Evolutionary conservation across 1,139 yeast species (phyloP).

Genomic region (Yamadazyma sp.): DNA sequence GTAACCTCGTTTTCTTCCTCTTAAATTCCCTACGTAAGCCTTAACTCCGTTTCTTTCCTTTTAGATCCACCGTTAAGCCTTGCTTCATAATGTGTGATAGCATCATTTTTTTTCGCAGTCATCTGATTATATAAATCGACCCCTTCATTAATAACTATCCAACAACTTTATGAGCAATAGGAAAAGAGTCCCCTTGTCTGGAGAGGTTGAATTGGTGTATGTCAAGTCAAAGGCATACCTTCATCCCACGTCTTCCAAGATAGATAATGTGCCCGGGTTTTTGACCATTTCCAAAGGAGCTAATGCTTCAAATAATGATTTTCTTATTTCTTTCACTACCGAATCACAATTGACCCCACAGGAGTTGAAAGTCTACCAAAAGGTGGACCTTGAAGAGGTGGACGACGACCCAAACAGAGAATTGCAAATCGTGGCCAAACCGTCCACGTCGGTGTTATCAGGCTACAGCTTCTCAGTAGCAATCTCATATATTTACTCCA

Average conservation of each 20-base stretch:
- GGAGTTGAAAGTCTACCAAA: slow-evolving; percentile 50
- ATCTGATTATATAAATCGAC: background rate
- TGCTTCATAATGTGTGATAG: too few relatives aligned
- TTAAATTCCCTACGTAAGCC: too few relatives aligned
- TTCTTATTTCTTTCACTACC: slow-evolving; percentile 74
- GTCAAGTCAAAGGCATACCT: slow-evolving; percentile 73
- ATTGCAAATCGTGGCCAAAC: slow-evolving; percentile 15
- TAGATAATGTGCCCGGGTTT: slow-evolving; percentile 79
- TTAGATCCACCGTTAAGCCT: too few relatives aligned
- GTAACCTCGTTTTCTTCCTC: too few relatives aligned
- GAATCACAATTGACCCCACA: slow-evolving; percentile 53
- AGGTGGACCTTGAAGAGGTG: slow-evolving; percentile 49
- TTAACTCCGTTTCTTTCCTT: too few relatives aligned
- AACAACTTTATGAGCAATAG: slow-evolving; percentile 2
- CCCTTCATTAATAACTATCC: background rate
- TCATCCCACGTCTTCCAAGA: slow-evolving; percentile 74
- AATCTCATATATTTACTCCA: slow-evolving; percentile 63
- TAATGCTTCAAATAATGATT: slow-evolving; percentile 54
- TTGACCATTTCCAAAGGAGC: slow-evolving; percentile 61
- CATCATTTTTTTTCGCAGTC: background rate
- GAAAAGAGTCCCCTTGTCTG: slow-evolving; percentile 13
- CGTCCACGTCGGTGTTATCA: slow-evolving; percentile 55
- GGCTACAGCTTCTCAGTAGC: slow-evolving; percentile 68
- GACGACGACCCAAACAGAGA: slow-evolving; percentile 18
- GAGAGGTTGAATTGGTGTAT: slow-evolving; percentile 46